Base-by-base conservation (phyloP, 148 eudicot species). In the Mesembryanthemum crystallinum region DNA sequence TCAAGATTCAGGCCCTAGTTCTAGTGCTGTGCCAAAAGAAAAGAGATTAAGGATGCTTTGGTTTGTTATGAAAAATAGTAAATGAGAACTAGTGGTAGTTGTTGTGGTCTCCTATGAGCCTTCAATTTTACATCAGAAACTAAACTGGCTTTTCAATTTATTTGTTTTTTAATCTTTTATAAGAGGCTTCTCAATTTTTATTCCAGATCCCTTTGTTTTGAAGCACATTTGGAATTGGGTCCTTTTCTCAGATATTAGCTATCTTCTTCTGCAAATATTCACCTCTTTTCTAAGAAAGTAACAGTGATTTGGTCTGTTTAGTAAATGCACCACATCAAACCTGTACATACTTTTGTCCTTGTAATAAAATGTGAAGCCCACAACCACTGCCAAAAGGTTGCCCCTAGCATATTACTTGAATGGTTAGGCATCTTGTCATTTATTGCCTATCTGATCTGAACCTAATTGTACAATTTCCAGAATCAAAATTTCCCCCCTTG, bases 331-430 rank as follows among this genome's bases (percentile, higher is more conserved):
- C 55, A 39, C 72, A 65, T 61, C n/a, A 30, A 51, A 14, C 39
- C 42, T 69, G 65, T 68, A 59, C 69, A 69, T 20, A 71, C 65
- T 21, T 51, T 55, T 72, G 64, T 64, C 59, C 64, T 61, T 63
- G 57, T 17, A 72, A 29, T 70, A 32, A 63, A 77, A 77, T 39
- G 14, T 55, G 18, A 81, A 76, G 43, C 80, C 79, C 83, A 75
- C 83, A 69, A 23, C 59, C 58, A 75, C 62, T 69, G 74, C 51
- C 54, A 76, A 59, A 64, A 71, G 43, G 15, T 37, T 24, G 37
- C 25, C 35, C 51, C 23, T 72, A 64, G 52, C 69, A 64, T 37
- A 45, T 14, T 27, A 69, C 69, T 49, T 55, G 63, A 43, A 80
- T 74, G 78, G 75, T 29, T 80, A 70, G 57, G 74, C 64, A 32